phyloP scores from a whole-genome alignment of 345 rosid genomes.

The Acer saccharum region DNA sequence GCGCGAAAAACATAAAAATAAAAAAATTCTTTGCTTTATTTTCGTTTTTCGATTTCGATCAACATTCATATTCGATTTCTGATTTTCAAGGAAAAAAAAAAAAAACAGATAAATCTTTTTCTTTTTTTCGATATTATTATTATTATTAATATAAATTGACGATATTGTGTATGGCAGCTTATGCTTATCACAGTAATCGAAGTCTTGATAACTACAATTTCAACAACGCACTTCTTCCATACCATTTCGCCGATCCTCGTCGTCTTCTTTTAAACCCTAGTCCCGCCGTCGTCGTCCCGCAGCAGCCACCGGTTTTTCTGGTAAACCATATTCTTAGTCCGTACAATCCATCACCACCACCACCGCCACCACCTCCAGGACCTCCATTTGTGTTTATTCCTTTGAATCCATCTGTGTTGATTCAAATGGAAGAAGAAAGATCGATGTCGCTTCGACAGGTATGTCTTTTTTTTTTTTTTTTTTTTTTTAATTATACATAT shows the following conservation, averaged over 20 bases:
- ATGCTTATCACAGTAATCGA: slow-evolving; percentile 12
- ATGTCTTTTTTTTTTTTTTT: background rate
- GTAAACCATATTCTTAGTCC: slow-evolving; percentile 26
- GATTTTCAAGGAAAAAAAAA: background rate
- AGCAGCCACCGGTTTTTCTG: background rate
- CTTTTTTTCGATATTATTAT: too few species aligned
- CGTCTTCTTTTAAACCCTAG: background rate
- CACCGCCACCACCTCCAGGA: background rate
- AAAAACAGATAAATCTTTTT: background rate
- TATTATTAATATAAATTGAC: too few species aligned
- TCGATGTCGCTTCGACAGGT: slow-evolving; percentile 57
- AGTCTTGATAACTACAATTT: background rate
- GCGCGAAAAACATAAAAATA: too few species aligned
- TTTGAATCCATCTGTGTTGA: slow-evolving; percentile 15
- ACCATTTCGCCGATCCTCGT: slow-evolving; percentile 10
- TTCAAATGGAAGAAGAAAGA: slow-evolving; percentile 42
- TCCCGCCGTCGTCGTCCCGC: slow-evolving; percentile 2
- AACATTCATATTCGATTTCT: too few species aligned
- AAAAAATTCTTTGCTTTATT: too few species aligned
- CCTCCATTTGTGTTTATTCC: slow-evolving; percentile 15
- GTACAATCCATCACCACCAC: slow-evolving; percentile 8
- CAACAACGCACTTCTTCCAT: slow-evolving; percentile 11
- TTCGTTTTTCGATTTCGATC: too few species aligned
- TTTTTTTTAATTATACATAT: background rate
- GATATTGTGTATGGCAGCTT: slow-evolving; percentile 28